phyloP scores from a whole-genome alignment of 345 rosid species.

The Gossypium mustelinum region DNA sequence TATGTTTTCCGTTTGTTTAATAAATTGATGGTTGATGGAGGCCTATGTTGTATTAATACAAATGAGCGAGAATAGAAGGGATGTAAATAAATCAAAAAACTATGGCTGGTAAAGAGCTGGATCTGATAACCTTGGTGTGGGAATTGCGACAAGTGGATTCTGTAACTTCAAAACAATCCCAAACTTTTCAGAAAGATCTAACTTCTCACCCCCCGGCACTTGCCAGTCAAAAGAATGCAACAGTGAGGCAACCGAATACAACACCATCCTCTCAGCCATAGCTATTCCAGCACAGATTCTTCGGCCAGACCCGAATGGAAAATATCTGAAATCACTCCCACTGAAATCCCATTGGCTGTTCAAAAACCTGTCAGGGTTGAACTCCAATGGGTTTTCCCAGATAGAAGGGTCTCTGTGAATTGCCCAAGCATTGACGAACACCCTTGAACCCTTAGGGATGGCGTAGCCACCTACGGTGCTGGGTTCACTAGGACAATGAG shows the following conservation, averaged over 20 bases:
- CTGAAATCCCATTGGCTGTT: constrained; percentile 15
- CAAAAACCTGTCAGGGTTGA: constrained; percentile 52
- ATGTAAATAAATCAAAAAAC: neutral
- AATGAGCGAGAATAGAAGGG: too few relatives aligned
- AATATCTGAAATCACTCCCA: constrained; percentile 51
- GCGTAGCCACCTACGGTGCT: constrained; percentile 39
- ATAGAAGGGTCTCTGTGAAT: constrained; percentile 50
- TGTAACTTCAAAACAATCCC: constrained; percentile 68
- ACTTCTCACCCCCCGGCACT: constrained; percentile 22
- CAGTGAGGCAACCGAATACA: constrained; percentile 50
- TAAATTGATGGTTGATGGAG: too few relatives aligned
- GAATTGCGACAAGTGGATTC: constrained; percentile 46
- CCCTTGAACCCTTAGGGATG: constrained; percentile 42
- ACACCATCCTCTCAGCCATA: constrained; percentile 70
- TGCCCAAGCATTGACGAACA: constrained; percentile 52
- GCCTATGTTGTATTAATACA: too few relatives aligned
- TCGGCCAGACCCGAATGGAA: constrained; percentile 80
- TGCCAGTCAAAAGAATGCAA: constrained; percentile 79
- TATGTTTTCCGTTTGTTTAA: too few relatives aligned
- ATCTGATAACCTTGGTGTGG: constrained; percentile 49
- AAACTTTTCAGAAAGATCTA: constrained; percentile 56
- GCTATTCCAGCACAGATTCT: constrained; percentile 73
- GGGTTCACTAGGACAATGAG: constrained; percentile 41
- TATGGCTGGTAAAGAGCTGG: constrained; percentile 28
- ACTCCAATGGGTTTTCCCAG: constrained; percentile 50